phyloP scores from a whole-genome alignment of 2,329 filamentous ascomycete species.

The Aquanectria penicillioides region DNA sequence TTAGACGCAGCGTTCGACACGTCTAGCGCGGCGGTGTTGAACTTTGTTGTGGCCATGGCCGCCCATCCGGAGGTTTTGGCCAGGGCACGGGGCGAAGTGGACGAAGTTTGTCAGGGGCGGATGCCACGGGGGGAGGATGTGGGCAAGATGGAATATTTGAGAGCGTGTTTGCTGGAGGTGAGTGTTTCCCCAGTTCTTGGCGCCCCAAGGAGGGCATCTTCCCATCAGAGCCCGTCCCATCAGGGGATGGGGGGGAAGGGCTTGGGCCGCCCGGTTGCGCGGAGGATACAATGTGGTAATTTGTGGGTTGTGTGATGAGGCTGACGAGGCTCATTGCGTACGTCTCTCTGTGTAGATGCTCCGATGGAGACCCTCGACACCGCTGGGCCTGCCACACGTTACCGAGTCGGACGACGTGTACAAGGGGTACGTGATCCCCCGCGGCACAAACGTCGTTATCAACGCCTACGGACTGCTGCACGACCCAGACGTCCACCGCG shows the following conservation, averaged over 20 bases:
- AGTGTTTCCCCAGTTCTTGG: not conserved
- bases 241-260: not conserved
- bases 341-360: conserved; percentile 31
- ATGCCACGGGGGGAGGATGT: conserved; percentile 44
- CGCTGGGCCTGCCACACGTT: conserved; percentile 57
- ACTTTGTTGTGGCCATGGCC: conserved; percentile 35
- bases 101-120: conserved; percentile 26
- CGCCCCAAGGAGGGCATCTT: too few relatives aligned
- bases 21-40: conserved; percentile 29
- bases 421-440: conserved; percentile 59
- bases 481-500: conserved; percentile 35
- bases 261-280: too few relatives aligned
- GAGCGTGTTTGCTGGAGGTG: conserved; percentile 37
- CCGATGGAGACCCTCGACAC: conserved; percentile 53
- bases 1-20: conserved; percentile 42
- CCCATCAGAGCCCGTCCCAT: too few relatives aligned
- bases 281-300: too few relatives aligned
- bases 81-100: conserved; percentile 33
- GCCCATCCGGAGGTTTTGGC: conserved; percentile 33
- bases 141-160: conserved; percentile 34
- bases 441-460: conserved; percentile 54
- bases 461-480: conserved; percentile 46
- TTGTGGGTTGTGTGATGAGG: not conserved
- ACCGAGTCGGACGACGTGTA: conserved; percentile 59
- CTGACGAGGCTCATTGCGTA: conserved; percentile 16